Evolutionary conservation across 768 basidiomycete species (phyloP).

Genomic region (Tubosaeta sp.): DNA sequence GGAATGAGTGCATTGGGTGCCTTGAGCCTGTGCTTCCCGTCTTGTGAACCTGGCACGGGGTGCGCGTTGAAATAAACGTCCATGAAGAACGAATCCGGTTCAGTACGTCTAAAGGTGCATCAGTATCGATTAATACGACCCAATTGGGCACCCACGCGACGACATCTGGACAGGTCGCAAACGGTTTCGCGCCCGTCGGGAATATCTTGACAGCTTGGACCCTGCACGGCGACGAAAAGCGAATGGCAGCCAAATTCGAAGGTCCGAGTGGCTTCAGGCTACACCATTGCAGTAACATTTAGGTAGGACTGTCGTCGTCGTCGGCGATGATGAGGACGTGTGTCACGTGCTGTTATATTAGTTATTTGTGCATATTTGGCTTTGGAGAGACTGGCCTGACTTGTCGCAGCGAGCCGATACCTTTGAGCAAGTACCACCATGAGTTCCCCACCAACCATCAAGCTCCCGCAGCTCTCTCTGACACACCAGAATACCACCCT

Average conservation of each 20-base stretch:
- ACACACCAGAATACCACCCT: slow-evolving; percentile 29
- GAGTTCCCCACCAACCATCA: slow-evolving; percentile 52
- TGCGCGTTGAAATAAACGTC: slow-evolving; percentile 75
- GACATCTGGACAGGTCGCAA: slow-evolving; percentile 54
- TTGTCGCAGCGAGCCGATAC: not conserved
- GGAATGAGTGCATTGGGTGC: slow-evolving; percentile 69
- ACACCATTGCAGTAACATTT: slow-evolving; percentile 67
- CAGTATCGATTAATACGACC: not conserved
- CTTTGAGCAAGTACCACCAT: slow-evolving; percentile 25
- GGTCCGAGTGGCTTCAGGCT: slow-evolving; percentile 55
- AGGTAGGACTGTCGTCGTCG: not conserved
- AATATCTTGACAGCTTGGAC: slow-evolving; percentile 68
- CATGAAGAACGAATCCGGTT: slow-evolving; percentile 69
- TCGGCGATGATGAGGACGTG: not conserved
- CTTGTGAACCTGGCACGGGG: slow-evolving; percentile 39
- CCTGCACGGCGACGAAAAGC: slow-evolving; percentile 65
- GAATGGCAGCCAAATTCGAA: slow-evolving; percentile 60
- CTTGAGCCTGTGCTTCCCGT: slow-evolving; percentile 55
- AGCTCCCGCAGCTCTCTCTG: slow-evolving; percentile 45
- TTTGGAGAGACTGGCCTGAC: not conserved
- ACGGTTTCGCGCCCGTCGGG: slow-evolving; percentile 61
- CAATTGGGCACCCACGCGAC: slow-evolving; percentile 49
- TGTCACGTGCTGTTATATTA: slow-evolving; percentile 12
- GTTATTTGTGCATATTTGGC: slow-evolving; percentile 16
- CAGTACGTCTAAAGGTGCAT: slow-evolving; percentile 48